phyloP scores from a whole-genome alignment of 106 monocot genomes.

The Platanthera zijinensis region DNA sequence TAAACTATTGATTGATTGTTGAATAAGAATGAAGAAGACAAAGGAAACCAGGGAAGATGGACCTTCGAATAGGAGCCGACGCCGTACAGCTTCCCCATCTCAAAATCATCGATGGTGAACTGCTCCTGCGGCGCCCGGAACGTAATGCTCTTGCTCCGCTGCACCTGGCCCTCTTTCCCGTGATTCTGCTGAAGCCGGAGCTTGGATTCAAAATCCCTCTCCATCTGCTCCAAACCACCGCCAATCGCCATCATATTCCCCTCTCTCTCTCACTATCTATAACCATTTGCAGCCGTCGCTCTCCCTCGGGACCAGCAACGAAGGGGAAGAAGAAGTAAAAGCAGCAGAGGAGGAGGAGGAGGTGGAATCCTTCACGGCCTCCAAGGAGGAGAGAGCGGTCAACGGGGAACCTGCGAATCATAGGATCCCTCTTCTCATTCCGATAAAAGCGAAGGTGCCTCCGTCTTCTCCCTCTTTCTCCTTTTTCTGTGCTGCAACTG shows the following conservation, averaged over 20 bases:
- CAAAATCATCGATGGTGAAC: slow-evolving; percentile 76
- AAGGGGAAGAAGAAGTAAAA: neutral
- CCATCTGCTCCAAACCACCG: slow-evolving; percentile 51
- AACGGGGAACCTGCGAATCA: slow-evolving; percentile 52
- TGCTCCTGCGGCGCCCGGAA: slow-evolving; percentile 97
- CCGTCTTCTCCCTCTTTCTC: neutral
- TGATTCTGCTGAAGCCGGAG: slow-evolving; percentile 35
- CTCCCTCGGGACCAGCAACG: slow-evolving; percentile 12
- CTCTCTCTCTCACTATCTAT: slow-evolving; percentile 9
- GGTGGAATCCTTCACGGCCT: slow-evolving; percentile 44
- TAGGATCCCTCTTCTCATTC: slow-evolving; percentile 39
- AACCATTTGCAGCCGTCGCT: neutral
- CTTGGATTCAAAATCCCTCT: slow-evolving; percentile 73
- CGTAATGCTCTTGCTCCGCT: slow-evolving; percentile 49
- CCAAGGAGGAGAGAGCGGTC: slow-evolving; percentile 54
- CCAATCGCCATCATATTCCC: slow-evolving; percentile 33
- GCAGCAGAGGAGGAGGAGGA: neutral
- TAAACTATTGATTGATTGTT: no score
- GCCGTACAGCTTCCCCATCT: slow-evolving; percentile 87
- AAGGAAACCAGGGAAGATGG: neutral
- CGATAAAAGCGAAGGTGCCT: slow-evolving; percentile 18
- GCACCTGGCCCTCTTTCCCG: slow-evolving; percentile 4
- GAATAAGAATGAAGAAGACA: neutral
- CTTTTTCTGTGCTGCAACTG: no score
- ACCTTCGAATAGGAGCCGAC: slow-evolving; percentile 99